Conservation (phyloP, 2,329 filamentous ascomycete species). For the Hypocrella siamensis region DNA sequence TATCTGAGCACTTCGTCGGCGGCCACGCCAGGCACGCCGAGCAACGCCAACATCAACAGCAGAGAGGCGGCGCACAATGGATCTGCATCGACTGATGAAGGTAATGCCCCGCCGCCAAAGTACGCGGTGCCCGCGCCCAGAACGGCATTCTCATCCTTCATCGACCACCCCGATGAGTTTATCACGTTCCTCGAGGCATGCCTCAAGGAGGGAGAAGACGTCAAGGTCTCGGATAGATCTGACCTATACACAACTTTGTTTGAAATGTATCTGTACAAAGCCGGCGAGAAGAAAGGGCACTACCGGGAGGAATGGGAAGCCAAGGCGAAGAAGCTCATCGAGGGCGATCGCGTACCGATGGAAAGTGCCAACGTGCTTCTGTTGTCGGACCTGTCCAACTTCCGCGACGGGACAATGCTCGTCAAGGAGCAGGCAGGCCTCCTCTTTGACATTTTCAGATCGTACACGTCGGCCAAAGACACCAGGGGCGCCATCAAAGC, state of each 20-base stretch:
- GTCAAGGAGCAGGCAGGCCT: constrained; percentile 90
- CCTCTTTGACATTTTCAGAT: constrained; percentile 89
- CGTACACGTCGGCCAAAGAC: constrained; percentile 84
- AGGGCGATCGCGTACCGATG: constrained; percentile 66
- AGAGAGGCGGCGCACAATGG: constrained; percentile 36
- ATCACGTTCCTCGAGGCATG: constrained; percentile 86
- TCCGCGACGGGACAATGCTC: constrained; percentile 76
- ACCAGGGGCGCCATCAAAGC: constrained; percentile 83
- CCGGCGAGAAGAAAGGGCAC: constrained; percentile 55
- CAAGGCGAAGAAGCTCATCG: constrained; percentile 80
- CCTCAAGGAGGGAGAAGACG: constrained; percentile 49
- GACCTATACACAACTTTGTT: constrained; percentile 93
- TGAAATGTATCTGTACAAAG: constrained; percentile 93
- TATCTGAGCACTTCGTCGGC: constrained; percentile 56
- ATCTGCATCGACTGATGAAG: constrained; percentile 32
- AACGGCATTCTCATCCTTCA: constrained; percentile 89
- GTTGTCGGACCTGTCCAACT: constrained; percentile 80
- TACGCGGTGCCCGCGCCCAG: constrained; percentile 74
- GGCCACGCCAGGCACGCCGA: constrained; percentile 34
- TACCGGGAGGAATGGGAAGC: constrained; percentile 64
- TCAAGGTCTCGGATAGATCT: constrained; percentile 60
- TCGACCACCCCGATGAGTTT: constrained; percentile 85
- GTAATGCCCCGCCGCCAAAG: constrained; percentile 26
- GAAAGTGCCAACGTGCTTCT: constrained; percentile 90
- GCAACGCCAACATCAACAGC: constrained; percentile 31